Percentiles rank a stretch among this genome's conserved stretches.
These are phyloP conservation scores for Vigna angularis DNA, from an alignment of 306 rosid genomes.

Conservation along the genomic window DNA sequence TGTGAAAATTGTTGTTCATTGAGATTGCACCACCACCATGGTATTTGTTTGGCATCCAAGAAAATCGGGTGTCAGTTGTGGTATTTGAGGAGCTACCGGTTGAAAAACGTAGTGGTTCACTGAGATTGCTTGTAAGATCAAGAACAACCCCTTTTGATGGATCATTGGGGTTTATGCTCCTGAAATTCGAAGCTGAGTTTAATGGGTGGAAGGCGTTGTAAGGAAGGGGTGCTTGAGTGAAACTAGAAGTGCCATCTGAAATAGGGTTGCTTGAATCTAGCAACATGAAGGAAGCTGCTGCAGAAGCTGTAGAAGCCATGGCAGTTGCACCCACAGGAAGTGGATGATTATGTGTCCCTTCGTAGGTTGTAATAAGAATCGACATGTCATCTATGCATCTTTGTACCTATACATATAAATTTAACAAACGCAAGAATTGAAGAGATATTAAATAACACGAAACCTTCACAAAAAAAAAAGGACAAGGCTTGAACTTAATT, in stretches of 20 bases:
- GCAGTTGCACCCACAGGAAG: slow-evolving; percentile 95
- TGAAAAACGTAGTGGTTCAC: slow-evolving; percentile 37
- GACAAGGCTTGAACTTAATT: neutral
- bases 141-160: slow-evolving; percentile 71
- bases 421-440: slow-evolving; percentile 1
- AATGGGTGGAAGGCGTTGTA: slow-evolving; percentile 47
- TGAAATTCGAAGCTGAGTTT: slow-evolving; percentile 40
- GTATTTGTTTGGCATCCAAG: slow-evolving; percentile 56
- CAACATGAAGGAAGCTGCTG: slow-evolving; percentile 74
- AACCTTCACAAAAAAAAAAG: neutral
- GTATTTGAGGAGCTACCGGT: slow-evolving; percentile 45
- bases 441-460: neutral
- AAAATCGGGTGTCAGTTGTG: slow-evolving; percentile 44
- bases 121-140: slow-evolving; percentile 62
- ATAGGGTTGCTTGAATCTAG: slow-evolving; percentile 63
- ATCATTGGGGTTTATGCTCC: slow-evolving; percentile 58
- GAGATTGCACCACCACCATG: slow-evolving; percentile 24
- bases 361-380: slow-evolving; percentile 90
- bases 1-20: slow-evolving; percentile 38
- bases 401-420: slow-evolving; percentile 67
- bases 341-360: slow-evolving; percentile 97
- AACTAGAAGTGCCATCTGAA: slow-evolving; percentile 44
- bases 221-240: slow-evolving; percentile 50
- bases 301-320: slow-evolving; percentile 91
- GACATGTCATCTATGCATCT: slow-evolving; percentile 98